Evolutionary conservation across 495 filamentous ascomycete species (phyloP).

Genomic region (Lasiosphaeria ovina): DNA sequence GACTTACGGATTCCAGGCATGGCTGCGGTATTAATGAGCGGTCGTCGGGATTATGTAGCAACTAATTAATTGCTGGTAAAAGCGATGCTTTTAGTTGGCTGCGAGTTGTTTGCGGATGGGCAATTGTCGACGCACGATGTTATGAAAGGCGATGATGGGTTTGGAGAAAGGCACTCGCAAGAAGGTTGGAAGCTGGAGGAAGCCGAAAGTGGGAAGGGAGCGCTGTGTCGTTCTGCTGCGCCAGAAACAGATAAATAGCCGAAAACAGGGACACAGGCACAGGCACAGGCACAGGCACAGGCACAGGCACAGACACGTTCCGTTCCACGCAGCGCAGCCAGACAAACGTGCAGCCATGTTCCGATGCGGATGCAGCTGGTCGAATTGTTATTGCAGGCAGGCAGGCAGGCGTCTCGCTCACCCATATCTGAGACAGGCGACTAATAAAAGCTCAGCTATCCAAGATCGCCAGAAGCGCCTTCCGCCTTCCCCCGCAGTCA

Average conservation of each 20-base stretch:
- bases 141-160: conserved; percentile 1
- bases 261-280: not conserved
- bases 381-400: not conserved
- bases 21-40: conserved; percentile 19
- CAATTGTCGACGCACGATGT: not conserved
- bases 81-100: not conserved
- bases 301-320: not conserved
- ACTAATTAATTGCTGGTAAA: not conserved
- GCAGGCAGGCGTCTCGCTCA: not conserved
- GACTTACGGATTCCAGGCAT: conserved; percentile 35
- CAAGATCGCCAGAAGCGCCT: not conserved
- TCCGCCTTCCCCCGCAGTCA: not conserved
- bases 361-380: not conserved
- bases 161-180: not conserved
- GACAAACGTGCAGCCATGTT: not conserved
- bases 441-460: conserved; percentile 1
- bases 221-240: not conserved
- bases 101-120: not conserved
- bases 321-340: not conserved
- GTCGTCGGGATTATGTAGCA: not conserved
- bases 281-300: not conserved
- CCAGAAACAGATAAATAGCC: conserved; percentile 10
- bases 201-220: not conserved
- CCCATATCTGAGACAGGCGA: conserved; percentile 2
- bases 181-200: not conserved